phyloP scores from a whole-genome alignment of 1,139 yeast species.

The Pichia cactophila region DNA sequence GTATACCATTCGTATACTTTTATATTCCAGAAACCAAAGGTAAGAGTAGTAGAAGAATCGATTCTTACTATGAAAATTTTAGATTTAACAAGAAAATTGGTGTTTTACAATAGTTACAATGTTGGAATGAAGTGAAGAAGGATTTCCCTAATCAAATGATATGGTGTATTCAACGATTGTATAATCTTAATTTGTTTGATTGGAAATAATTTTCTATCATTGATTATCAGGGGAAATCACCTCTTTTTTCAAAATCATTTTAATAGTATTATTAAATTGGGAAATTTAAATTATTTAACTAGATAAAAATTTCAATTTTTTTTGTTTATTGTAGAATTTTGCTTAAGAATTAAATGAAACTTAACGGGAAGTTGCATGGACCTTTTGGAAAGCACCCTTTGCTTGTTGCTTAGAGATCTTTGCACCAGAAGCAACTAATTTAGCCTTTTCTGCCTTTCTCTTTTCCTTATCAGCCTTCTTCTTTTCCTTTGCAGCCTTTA shows the following conservation, averaged over 20 bases:
- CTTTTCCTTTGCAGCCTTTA: conserved; percentile 89
- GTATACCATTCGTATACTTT: conserved; percentile 35
- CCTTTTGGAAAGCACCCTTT: conserved; percentile 95
- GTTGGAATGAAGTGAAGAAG: neutral
- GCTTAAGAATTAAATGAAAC: neutral
- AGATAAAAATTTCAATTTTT: neutral
- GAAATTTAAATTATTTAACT: conserved; percentile 1
- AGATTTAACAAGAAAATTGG: neutral
- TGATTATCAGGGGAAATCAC: neutral
- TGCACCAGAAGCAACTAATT: conserved; percentile 66
- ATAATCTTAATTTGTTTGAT: too few species aligned
- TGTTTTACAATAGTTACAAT: neutral
- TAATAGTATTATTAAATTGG: neutral
- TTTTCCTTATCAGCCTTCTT: conserved; percentile 90
- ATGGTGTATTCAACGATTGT: neutral
- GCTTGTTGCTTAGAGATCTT: conserved; percentile 76
- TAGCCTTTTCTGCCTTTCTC: conserved; percentile 93
- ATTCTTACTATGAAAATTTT: conserved; percentile 21
- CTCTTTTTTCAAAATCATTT: neutral
- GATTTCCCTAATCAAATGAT: too few species aligned
- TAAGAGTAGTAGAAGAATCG: conserved; percentile 33
- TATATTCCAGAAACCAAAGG: conserved; percentile 41
- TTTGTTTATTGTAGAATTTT: neutral
- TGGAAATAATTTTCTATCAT: neutral
- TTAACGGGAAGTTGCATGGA: conserved; percentile 95